Evolutionary conservation across 352 stramenopile genomes (phyloP).

Genomic region (Pythium aphanidermatum): DNA sequence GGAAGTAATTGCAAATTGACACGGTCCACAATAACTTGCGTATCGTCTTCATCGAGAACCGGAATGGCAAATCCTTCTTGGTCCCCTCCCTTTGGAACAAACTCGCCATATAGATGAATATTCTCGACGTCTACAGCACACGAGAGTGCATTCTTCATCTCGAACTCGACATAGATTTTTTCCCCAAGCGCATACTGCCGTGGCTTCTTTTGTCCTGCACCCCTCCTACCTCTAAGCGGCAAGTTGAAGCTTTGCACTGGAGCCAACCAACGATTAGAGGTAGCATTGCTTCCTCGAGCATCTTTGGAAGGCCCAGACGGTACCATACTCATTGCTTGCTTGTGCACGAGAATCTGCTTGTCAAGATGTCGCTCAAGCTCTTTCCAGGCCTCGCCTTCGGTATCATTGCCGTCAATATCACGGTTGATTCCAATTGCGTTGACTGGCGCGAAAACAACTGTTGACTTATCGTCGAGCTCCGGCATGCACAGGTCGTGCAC

Average conservation of each 20-base stretch:
- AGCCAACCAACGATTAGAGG: constrained; percentile 33
- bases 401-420: constrained; percentile 59
- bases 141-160: constrained; percentile 83
- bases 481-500: constrained; percentile 74
- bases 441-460: constrained; percentile 68
- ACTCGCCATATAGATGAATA: constrained; percentile 78
- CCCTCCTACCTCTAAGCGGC: constrained; percentile 50
- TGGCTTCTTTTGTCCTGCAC: constrained; percentile 29
- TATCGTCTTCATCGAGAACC: constrained; percentile 6
- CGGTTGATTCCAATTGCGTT: constrained; percentile 69
- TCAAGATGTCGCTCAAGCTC: constrained; percentile 43
- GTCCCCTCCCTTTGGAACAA: constrained; percentile 37
- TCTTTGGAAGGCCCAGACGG: neutral
- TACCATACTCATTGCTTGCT: constrained; percentile 28
- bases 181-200: constrained; percentile 67
- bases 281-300: neutral
- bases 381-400: constrained; percentile 53
- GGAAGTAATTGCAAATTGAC: constrained; percentile 75
- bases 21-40: constrained; percentile 49
- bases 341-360: constrained; percentile 62
- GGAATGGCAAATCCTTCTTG: too few relatives aligned
- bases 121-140: constrained; percentile 76
- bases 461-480: constrained; percentile 77
- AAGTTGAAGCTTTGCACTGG: constrained; percentile 45
- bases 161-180: constrained; percentile 82